Percentiles rank a stretch among this genome's conserved stretches.
Conservation (phyloP, 257 asterid genomes). For the Voacanga thouarsii region DNA sequence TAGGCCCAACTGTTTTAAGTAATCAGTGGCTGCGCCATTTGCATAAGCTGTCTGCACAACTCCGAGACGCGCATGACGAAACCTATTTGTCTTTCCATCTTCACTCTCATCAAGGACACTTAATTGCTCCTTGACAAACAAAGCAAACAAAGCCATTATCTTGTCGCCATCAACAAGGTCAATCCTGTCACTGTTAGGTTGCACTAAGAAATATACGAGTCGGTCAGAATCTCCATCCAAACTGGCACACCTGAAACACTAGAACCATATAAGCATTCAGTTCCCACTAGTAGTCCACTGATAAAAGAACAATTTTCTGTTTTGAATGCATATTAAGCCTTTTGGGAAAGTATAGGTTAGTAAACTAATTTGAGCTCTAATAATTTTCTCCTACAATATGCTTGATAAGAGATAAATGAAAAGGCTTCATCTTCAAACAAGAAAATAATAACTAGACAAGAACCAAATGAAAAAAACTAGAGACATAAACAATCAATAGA, state of each 20-base stretch:
- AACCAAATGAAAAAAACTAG: too few relatives aligned
- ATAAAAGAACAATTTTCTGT: background rate
- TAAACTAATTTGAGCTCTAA: background rate
- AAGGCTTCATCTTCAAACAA: background rate
- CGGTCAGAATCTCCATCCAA: slow-evolving; percentile 99
- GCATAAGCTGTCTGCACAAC: slow-evolving; percentile 97
- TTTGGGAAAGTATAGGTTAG: background rate
- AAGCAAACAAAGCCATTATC: slow-evolving; percentile 83
- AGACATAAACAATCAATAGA: too few relatives aligned
- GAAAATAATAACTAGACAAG: too few relatives aligned
- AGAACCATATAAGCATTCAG: slow-evolving; percentile 17
- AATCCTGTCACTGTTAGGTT: slow-evolving; percentile 51
- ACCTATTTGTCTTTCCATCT: slow-evolving; percentile 34
- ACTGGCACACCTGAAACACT: slow-evolving; percentile 93
- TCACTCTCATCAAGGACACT: slow-evolving; percentile 44
- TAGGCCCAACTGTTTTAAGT: slow-evolving; percentile 70
- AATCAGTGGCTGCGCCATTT: slow-evolving; percentile 90
- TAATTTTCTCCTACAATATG: background rate
- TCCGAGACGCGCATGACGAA: slow-evolving; percentile 51
- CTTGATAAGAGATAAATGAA: background rate
- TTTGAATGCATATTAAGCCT: background rate
- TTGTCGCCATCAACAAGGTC: slow-evolving; percentile 96
- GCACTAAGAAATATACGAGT: slow-evolving; percentile 73
- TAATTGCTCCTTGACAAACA: slow-evolving; percentile 74
- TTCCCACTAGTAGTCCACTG: background rate